Percentiles rank a stretch among this genome's conserved stretches.
Evolutionary conservation across 73 alveolate genomes (phyloP).

Genomic region (Paramecium sexaurelia): DNA sequence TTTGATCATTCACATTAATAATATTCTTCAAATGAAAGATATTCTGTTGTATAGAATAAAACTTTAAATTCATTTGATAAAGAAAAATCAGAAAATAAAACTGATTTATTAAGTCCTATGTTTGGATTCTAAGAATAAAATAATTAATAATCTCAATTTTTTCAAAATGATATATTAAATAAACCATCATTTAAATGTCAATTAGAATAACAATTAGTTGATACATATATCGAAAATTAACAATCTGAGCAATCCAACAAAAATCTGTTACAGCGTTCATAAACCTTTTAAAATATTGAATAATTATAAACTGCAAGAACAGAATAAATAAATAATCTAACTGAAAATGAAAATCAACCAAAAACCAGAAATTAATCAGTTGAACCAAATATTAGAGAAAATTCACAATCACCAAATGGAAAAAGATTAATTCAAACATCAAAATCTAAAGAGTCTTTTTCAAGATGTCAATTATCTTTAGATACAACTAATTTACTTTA

Average conservation of each 20-base stretch:
- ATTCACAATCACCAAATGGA: not conserved
- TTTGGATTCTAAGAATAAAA: conserved; percentile 19
- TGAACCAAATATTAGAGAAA: conserved; percentile 6
- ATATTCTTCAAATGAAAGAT: conserved; percentile 23
- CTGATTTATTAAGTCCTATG: not conserved
- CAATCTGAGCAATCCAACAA: not conserved
- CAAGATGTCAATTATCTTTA: not conserved
- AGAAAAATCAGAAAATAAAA: not conserved
- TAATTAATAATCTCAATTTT: not conserved
- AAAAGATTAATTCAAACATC: conserved; percentile 35
- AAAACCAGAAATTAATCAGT: not conserved
- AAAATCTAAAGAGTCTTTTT: conserved; percentile 6
- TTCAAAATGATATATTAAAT: not conserved
- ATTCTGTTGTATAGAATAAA: not conserved
- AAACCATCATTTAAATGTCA: not conserved
- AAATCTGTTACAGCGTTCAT: not conserved
- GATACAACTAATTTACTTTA: not conserved
- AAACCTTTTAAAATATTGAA: not conserved
- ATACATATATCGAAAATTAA: not conserved
- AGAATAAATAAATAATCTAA: not conserved
- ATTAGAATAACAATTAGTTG: not conserved
- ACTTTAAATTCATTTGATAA: conserved; percentile 35
- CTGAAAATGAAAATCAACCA: not conserved
- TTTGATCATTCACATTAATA: conserved; percentile 24
- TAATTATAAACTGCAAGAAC: not conserved